Percentiles rank a stretch among this genome's conserved stretches.
Conservation (phyloP, 768 basidiomycete species). For the Xerocomus spinulosus region DNA sequence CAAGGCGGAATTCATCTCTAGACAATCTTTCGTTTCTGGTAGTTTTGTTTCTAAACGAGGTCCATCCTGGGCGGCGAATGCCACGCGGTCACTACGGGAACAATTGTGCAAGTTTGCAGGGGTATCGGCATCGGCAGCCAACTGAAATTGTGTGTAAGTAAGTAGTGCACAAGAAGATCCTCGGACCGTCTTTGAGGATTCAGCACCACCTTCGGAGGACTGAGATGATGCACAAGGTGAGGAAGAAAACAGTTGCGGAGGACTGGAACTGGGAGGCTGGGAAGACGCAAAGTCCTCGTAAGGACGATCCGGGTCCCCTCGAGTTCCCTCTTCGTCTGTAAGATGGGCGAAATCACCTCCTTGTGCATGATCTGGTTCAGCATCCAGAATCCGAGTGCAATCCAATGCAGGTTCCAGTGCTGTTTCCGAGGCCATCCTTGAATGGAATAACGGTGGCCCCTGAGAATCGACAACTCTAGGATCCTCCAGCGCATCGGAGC, state of each 20-base stretch:
- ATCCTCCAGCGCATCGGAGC: background rate
- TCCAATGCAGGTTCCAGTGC: background rate
- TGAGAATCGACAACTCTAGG: background rate
- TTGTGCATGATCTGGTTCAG: background rate
- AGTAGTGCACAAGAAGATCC: background rate
- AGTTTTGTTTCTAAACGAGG: background rate
- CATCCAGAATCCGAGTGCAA: background rate
- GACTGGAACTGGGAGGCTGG: conserved; percentile 45
- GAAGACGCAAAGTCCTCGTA: conserved; percentile 17
- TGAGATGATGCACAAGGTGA: conserved; percentile 37
- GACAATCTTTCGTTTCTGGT: background rate
- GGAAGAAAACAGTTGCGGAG: conserved; percentile 39
- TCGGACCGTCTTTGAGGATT: conserved; percentile 17
- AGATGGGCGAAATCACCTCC: background rate
- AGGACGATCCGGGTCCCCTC: conserved; percentile 3
- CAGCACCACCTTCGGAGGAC: conserved; percentile 18
- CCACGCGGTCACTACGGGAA: background rate
- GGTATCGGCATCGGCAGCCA: background rate
- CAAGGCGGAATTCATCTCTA: background rate
- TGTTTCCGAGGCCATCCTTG: background rate
- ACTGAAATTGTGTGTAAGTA: conserved; percentile 2
- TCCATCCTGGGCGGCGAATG: background rate
- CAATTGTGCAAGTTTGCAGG: background rate
- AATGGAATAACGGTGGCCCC: background rate
- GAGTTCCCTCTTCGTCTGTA: conserved; percentile 3